Evolutionary conservation across 1,284 basidiomycete species (phyloP).

Genomic region (Somion occarium): DNA sequence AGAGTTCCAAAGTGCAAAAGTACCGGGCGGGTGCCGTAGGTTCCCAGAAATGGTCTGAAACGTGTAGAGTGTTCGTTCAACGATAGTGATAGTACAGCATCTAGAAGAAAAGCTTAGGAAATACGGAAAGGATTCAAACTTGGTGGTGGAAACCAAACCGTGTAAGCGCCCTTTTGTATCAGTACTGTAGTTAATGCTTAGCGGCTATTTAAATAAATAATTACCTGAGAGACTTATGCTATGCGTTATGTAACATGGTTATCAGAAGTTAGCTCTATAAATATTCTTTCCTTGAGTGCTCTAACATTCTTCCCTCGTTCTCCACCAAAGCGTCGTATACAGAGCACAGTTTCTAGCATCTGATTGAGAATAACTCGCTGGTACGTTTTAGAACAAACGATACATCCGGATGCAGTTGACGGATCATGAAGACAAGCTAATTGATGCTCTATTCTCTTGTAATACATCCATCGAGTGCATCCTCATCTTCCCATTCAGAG

Average conservation of each 20-base stretch:
- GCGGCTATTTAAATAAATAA: not conserved
- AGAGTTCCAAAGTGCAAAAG: not conserved
- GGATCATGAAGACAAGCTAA: too few species aligned
- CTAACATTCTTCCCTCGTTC: not conserved
- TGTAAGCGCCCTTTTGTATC: conserved; percentile 4
- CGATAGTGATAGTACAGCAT: conserved; percentile 2
- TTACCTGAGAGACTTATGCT: not conserved
- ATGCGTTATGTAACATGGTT: not conserved
- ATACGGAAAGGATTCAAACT: conserved; percentile 1
- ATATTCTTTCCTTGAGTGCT: not conserved
- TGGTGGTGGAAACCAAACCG: conserved; percentile 6
- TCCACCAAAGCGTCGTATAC: not conserved
- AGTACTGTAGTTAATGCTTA: too few species aligned
- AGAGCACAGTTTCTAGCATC: not conserved
- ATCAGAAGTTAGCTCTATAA: not conserved
- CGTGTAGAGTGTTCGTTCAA: conserved; percentile 1
- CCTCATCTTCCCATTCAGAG: not conserved
- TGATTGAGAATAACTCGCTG: too few species aligned
- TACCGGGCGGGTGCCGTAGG: not conserved
- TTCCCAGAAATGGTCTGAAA: not conserved
- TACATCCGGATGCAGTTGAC: too few species aligned
- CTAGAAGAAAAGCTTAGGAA: not conserved
- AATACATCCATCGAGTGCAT: too few species aligned
- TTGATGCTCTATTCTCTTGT: too few species aligned
- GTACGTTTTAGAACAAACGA: too few species aligned